A percentile compares a stretch with the other conserved stretches of the same genome.
Conservation (phyloP, 2,329 filamentous ascomycete genomes). For the Ascochyta rabiei region DNA sequence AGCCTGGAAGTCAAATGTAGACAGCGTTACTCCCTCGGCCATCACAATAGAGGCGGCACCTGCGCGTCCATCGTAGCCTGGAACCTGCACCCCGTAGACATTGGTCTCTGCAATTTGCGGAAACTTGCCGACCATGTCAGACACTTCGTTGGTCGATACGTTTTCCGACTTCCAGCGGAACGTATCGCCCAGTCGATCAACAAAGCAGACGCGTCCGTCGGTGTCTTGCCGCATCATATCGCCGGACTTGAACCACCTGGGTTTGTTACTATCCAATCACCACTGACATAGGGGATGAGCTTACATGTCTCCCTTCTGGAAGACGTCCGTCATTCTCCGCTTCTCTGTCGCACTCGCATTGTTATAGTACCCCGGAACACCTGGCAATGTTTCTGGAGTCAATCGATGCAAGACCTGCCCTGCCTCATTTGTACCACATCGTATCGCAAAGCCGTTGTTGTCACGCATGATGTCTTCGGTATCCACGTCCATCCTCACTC, state of each 20-base stretch:
- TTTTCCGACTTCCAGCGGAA: constrained; percentile 55
- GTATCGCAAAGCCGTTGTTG: constrained; percentile 42
- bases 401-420: constrained; percentile 45
- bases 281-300: constrained; percentile 5
- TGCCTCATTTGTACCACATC: constrained; percentile 40
- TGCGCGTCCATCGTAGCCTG: constrained; percentile 53
- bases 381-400: constrained; percentile 32
- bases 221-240: constrained; percentile 47
- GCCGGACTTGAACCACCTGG: constrained; percentile 47
- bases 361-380: constrained; percentile 41
- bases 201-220: constrained; percentile 46
- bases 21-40: constrained; percentile 38
- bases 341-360: constrained; percentile 42
- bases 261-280: not conserved
- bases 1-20: constrained; percentile 41
- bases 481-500: constrained; percentile 48
- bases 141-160: constrained; percentile 55
- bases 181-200: constrained; percentile 48
- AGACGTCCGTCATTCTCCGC: constrained; percentile 43
- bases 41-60: constrained; percentile 52
- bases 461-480: constrained; percentile 48
- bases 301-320: constrained; percentile 48
- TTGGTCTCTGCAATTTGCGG: constrained; percentile 52
- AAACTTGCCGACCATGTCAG: constrained; percentile 50
- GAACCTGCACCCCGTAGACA: constrained; percentile 53